phyloP scores from a whole-genome alignment of 371 early-diverging fungal genomes.

The Mortierella sp. region DNA sequence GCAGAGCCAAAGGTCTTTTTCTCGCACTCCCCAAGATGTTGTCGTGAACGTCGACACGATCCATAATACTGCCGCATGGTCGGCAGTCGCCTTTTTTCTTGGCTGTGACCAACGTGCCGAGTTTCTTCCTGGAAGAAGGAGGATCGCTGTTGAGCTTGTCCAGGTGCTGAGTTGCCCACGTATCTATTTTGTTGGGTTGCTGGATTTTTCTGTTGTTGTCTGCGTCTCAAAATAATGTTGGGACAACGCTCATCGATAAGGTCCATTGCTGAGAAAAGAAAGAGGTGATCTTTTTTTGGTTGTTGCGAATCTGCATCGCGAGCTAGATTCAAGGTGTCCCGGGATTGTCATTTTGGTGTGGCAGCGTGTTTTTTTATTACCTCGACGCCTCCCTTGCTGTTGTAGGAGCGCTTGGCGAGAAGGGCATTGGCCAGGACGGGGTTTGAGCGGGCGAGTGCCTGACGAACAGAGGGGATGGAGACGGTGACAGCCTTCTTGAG shows the following conservation, averaged over 20 bases:
- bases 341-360: slow-evolving; percentile 1
- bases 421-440: slow-evolving; percentile 38
- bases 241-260: slow-evolving; percentile 7
- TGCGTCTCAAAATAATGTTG: slow-evolving; percentile 15
- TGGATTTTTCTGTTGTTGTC: slow-evolving; percentile 1
- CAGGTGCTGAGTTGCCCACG: neutral
- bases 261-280: slow-evolving; percentile 1
- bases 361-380: slow-evolving; percentile 9
- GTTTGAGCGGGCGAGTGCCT: slow-evolving; percentile 37
- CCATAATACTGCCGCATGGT: neutral
- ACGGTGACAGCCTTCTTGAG: slow-evolving; percentile 31
- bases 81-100: neutral
- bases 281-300: neutral
- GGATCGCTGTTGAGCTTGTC: neutral
- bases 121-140: neutral
- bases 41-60: neutral
- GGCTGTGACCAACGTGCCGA: neutral
- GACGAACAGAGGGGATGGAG: slow-evolving; percentile 36
- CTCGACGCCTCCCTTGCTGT: slow-evolving; percentile 39
- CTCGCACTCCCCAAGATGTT: neutral
- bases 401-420: slow-evolving; percentile 29
- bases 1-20: neutral
- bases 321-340: neutral
- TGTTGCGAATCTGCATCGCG: neutral
- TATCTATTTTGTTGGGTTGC: slow-evolving; percentile 10